These are phyloP conservation scores for Luffa acutangula DNA, from an alignment of 306 rosid genomes.

Conservation along the genomic window DNA sequence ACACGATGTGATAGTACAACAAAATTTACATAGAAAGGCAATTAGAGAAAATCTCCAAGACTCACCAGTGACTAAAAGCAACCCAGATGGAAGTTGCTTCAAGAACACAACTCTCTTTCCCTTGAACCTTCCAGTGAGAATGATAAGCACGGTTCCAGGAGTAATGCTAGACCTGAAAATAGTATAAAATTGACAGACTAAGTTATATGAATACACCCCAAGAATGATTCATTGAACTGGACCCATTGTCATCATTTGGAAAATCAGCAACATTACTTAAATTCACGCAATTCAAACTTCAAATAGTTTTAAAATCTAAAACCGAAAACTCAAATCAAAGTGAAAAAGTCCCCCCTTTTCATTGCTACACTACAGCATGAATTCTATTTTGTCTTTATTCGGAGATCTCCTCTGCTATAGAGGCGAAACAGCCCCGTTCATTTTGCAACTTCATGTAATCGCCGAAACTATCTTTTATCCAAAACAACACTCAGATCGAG, in stretches of 20 bases:
- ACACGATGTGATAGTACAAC: neutral
- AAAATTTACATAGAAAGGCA: neutral
- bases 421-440: neutral
- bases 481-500: neutral
- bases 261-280: neutral
- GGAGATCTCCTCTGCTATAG: neutral
- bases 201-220: neutral
- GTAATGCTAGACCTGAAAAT: slow-evolving; percentile 46
- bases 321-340: neutral
- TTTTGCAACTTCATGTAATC: neutral
- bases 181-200: neutral
- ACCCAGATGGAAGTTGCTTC: slow-evolving; percentile 71
- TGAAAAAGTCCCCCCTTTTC: neutral
- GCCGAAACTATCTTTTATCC: too few species aligned
- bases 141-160: slow-evolving; percentile 52
- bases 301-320: neutral
- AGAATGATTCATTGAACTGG: neutral
- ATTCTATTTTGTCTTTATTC: neutral
- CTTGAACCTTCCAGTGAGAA: slow-evolving; percentile 67
- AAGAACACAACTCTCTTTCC: slow-evolving; percentile 65
- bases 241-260: neutral
- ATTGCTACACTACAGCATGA: neutral
- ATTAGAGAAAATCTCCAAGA: neutral
- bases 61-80: slow-evolving; percentile 63
- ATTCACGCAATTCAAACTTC: neutral